Conservation (phyloP, 306 rosid species). For the Carpinus fangiana region DNA sequence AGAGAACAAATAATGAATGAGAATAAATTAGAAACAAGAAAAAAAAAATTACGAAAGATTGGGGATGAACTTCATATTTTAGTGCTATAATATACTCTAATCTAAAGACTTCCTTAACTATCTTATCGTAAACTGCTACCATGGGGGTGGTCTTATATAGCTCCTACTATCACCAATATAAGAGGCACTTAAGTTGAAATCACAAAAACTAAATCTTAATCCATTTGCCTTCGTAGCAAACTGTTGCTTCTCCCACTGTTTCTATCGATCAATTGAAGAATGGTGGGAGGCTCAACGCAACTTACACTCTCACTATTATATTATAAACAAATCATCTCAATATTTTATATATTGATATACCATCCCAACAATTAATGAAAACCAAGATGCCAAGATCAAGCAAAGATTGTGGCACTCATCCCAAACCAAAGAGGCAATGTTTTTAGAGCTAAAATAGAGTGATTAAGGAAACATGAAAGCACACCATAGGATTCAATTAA, state of each 20-base stretch:
- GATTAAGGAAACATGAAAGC: not conserved
- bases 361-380: not conserved
- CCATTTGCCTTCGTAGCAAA: not conserved
- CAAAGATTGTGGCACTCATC: not conserved
- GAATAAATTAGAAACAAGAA: not conserved
- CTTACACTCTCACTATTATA: not conserved
- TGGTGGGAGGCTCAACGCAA: not conserved
- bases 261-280: not conserved
- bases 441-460: not conserved
- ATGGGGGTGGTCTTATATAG: not conserved
- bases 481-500: not conserved
- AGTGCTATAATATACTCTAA: not conserved
- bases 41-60: too few species aligned
- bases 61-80: not conserved
- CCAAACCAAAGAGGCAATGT: not conserved
- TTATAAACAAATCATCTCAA: not conserved
- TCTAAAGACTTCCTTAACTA: not conserved
- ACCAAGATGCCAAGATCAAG: slow-evolving; percentile 1
- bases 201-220: not conserved
- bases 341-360: not conserved
- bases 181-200: not conserved
- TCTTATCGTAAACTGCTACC: not conserved
- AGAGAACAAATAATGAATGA: not conserved
- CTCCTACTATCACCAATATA: not conserved
- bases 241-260: too few species aligned